Base-by-base conservation (phyloP, 495 filamentous ascomycete genomes). In the Podospora sp. region DNA sequence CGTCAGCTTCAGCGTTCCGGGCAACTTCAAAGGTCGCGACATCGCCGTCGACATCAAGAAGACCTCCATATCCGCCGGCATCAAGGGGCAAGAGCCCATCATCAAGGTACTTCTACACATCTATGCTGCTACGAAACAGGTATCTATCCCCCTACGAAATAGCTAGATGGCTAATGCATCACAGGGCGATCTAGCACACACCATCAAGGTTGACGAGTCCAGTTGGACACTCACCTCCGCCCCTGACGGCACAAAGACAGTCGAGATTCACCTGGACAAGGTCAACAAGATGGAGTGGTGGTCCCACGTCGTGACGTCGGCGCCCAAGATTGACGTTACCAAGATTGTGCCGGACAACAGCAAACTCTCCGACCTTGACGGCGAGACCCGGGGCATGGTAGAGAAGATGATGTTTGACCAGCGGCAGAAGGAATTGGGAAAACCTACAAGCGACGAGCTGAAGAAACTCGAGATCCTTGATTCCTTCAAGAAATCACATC, bases 341-440 rank as follows among this genome's bases (percentile, higher is more conserved):
- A 96, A 96, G 83, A 97, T 99, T 80, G 87, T 88, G 75, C 95
- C 95, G 21, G 95, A 99, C 82, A 94, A 91, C 76, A 91, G 87
- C 69, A 95, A 91, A 75, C 80, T 99, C 71, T 85, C 90, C 65
- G 95, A 99, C 79, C 81, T 99, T 65, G 96, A 99, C 75, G 94
- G 96, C 60, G 92, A 97, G 86, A 99, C 95, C 68, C 85, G 95
- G 66, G 83, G 71, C n/a, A 97, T 99, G 94, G 95, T 99, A 51
- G 95, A 99, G 89, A 99, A 99, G 86, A 98, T 99, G 95, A 99
- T 99, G 95, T 99, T 85, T 72, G 95, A 99, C 81, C 95, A 99
- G 85, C 84, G 91, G 55, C 93, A 97, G 85, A 98, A 98, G 87
- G 95, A 97, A 84, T 83, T 72, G 68, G 95, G 95, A 7, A 86